These are phyloP conservation scores for Salvia rosmarinus DNA, from an alignment of 257 asterid species.

Conservation along the genomic window DNA sequence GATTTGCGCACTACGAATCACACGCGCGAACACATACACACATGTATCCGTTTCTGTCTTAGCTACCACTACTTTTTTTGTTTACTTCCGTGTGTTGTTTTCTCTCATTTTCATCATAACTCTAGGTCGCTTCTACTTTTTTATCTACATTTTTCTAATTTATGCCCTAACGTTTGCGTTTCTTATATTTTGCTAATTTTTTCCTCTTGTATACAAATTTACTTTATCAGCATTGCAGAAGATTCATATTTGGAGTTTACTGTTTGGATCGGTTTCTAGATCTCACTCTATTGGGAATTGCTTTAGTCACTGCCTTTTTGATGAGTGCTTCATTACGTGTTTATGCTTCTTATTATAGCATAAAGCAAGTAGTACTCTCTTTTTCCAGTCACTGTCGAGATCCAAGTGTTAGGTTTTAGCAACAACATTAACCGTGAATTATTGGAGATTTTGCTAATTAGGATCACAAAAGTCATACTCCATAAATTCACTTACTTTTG, in stretches of 20 bases:
- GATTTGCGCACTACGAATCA: neutral
- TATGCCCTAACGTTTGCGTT: neutral
- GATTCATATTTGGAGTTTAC: conserved; percentile 48
- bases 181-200: neutral
- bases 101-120: conserved; percentile 1
- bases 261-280: conserved; percentile 47
- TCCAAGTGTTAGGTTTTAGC: conserved; percentile 9
- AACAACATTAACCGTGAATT: neutral
- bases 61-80: conserved; percentile 1
- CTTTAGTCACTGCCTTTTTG: neutral
- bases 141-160: conserved; percentile 8
- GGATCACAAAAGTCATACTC: conserved; percentile 11
- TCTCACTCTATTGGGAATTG: conserved; percentile 25
- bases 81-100: conserved; percentile 21
- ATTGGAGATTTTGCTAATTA: conserved; percentile 12
- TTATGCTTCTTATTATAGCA: conserved; percentile 21
- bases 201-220: conserved; percentile 26
- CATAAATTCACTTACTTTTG: conserved; percentile 7
- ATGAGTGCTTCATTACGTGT: neutral
- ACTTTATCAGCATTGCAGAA: conserved; percentile 27
- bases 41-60: neutral
- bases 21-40: conserved; percentile 4
- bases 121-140: conserved; percentile 22
- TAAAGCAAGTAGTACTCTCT: neutral
- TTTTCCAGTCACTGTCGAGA: conserved; percentile 18